Conservation (phyloP, 2,329 filamentous ascomycete species). For the Chaetomiaceae sp. region DNA sequence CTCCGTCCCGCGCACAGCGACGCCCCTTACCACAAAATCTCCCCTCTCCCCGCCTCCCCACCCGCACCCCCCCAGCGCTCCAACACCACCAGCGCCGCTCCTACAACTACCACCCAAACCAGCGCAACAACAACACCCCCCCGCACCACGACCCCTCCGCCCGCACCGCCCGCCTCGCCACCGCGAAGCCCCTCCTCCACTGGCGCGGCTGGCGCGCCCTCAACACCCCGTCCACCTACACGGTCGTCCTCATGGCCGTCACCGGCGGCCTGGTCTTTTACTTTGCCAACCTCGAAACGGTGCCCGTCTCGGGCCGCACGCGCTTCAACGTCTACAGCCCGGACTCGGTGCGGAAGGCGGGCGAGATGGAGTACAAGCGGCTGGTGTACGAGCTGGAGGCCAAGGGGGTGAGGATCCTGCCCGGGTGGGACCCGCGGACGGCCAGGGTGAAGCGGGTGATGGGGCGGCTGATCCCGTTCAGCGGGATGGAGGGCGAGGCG, state of each 20-base stretch:
- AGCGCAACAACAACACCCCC: background rate
- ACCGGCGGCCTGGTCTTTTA: conserved; percentile 56
- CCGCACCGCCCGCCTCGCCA: conserved; percentile 20
- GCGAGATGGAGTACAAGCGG: conserved; percentile 51
- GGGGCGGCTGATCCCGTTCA: conserved; percentile 61
- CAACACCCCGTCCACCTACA: conserved; percentile 34
- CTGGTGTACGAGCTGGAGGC: conserved; percentile 52
- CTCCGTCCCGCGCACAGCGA: background rate
- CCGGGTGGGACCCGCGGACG: conserved; percentile 51
- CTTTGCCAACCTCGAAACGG: conserved; percentile 63
- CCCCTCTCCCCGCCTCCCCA: background rate
- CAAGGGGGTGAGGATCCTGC: conserved; percentile 52
- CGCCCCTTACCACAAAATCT: background rate
- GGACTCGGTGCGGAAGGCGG: conserved; percentile 49
- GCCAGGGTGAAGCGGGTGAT: conserved; percentile 60
- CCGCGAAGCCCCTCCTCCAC: conserved; percentile 39
- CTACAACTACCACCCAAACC: conserved; percentile 4
- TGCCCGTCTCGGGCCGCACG: conserved; percentile 66
- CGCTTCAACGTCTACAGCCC: conserved; percentile 68
- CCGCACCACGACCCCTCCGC: conserved; percentile 8
- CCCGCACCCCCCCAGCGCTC: background rate
- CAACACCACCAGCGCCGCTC: background rate
- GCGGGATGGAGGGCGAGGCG: conserved; percentile 52
- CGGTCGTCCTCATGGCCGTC: conserved; percentile 39
- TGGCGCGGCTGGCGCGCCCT: conserved; percentile 29